Evolutionary conservation across 108 stramenopile genomes (phyloP).

Genomic region (Cyclostephanos invisitatus): DNA sequence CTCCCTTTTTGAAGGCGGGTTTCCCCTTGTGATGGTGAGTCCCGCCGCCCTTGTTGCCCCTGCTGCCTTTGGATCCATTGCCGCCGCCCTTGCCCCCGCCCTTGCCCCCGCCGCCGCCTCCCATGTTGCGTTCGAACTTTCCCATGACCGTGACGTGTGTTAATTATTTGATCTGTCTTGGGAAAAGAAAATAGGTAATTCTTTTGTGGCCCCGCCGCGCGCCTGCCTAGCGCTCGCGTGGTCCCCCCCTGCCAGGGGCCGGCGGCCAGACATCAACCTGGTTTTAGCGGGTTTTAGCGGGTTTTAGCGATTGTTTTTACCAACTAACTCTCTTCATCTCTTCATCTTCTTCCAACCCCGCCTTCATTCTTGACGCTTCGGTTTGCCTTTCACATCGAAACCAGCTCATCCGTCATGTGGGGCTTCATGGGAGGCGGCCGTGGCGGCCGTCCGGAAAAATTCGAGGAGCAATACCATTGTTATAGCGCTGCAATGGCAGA

Average conservation of each 20-base stretch:
- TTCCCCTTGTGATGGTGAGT: constrained; percentile 9
- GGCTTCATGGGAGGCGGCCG: constrained; percentile 43
- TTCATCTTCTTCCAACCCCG: too few relatives aligned
- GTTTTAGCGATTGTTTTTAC: too few relatives aligned
- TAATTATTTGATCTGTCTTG: too few relatives aligned
- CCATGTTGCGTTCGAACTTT: neutral
- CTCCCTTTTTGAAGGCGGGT: neutral
- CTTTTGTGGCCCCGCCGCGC: too few relatives aligned
- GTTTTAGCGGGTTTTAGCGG: too few relatives aligned
- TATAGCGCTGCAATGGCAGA: constrained; percentile 88
- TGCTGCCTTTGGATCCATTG: neutral
- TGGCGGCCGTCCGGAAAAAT: constrained; percentile 39
- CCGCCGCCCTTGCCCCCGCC: neutral
- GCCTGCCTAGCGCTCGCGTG: too few relatives aligned
- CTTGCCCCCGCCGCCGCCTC: neutral
- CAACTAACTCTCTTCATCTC: too few relatives aligned
- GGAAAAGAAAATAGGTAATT: too few relatives aligned
- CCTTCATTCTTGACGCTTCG: too few relatives aligned
- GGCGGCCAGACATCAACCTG: constrained; percentile 3
- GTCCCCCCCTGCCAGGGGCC: too few relatives aligned
- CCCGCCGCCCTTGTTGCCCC: neutral
- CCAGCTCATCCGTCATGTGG: too few relatives aligned
- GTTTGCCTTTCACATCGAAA: too few relatives aligned
- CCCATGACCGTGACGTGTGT: constrained; percentile 5
- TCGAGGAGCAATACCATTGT: constrained; percentile 94